Conservation (phyloP, 2,329 filamentous ascomycete species). For the Colletotrichum limetticola region DNA sequence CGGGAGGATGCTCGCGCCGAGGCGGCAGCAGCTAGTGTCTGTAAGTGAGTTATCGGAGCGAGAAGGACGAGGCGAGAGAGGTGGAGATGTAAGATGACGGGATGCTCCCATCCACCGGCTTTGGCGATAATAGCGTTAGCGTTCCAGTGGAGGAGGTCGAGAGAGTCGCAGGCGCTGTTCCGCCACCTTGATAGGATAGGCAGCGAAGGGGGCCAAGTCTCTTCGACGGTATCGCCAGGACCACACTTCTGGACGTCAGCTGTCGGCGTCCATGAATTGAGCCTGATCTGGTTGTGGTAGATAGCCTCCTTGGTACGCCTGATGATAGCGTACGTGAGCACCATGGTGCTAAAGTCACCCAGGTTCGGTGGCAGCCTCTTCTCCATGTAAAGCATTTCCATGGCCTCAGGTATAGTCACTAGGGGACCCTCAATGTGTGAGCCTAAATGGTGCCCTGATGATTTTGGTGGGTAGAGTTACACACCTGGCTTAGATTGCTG, state of each 20-base stretch:
- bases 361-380: constrained; percentile 44
- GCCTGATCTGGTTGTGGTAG: constrained; percentile 39
- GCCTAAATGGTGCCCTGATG: not conserved
- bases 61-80: constrained; percentile 63
- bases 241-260: constrained; percentile 19
- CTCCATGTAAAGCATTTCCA: constrained; percentile 47
- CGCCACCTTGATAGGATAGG: constrained; percentile 46
- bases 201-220: constrained; percentile 33
- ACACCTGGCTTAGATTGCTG: not conserved
- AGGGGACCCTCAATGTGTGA: not conserved
- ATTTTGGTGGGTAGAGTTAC: not conserved
- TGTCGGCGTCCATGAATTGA: constrained; percentile 42
- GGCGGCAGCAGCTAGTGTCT: constrained; percentile 42
- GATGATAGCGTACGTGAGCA: constrained; percentile 49
- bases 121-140: constrained; percentile 63
- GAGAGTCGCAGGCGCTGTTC: constrained; percentile 55
- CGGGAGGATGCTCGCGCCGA: constrained; percentile 27
- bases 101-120: constrained; percentile 61
- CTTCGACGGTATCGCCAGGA: not conserved
- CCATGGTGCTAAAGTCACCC: constrained; percentile 47
- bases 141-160: constrained; percentile 69
- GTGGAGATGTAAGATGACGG: constrained; percentile 66
- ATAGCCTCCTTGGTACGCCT: constrained; percentile 45
- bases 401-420: constrained; percentile 39
- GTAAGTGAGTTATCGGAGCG: constrained; percentile 58